Evolutionary conservation across 306 rosid species (phyloP).

Genomic region (Malus asiatica): DNA sequence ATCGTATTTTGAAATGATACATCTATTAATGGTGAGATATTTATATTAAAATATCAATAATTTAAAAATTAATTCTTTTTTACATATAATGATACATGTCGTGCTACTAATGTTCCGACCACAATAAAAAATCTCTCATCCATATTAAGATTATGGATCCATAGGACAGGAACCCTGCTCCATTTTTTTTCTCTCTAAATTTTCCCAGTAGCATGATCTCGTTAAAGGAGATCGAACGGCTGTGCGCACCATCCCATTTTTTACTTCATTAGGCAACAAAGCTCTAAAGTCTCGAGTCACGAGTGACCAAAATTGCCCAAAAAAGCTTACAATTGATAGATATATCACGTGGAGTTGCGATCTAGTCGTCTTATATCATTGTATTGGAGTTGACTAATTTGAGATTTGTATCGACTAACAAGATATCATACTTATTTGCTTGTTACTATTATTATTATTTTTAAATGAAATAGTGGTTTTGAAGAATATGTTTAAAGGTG

Average conservation of each 20-base stretch:
- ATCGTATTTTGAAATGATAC: no score
- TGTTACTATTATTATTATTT: no score
- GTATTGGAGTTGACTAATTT: not conserved
- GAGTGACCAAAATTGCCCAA: not conserved
- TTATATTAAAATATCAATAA: no score
- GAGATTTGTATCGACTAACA: not conserved
- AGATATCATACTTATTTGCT: not conserved
- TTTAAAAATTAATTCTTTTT: no score
- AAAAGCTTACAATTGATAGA: not conserved
- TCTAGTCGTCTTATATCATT: not conserved
- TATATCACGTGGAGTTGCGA: not conserved
- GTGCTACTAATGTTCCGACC: rapidly evolving
- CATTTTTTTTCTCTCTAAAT: not conserved
- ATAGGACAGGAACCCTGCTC: not conserved
- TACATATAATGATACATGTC: no score
- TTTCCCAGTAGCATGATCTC: no score
- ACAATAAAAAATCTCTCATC: no score
- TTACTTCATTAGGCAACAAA: not conserved
- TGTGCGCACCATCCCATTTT: no score
- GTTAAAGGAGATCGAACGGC: no score
- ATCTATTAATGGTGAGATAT: no score
- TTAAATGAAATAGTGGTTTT: no score
- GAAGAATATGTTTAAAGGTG: no score
- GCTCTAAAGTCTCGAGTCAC: not conserved
- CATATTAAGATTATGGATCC: not conserved